These are phyloP conservation scores for Fusarium sp. DNA, from an alignment of 2,329 filamentous ascomycete genomes.

Conservation along the genomic window DNA sequence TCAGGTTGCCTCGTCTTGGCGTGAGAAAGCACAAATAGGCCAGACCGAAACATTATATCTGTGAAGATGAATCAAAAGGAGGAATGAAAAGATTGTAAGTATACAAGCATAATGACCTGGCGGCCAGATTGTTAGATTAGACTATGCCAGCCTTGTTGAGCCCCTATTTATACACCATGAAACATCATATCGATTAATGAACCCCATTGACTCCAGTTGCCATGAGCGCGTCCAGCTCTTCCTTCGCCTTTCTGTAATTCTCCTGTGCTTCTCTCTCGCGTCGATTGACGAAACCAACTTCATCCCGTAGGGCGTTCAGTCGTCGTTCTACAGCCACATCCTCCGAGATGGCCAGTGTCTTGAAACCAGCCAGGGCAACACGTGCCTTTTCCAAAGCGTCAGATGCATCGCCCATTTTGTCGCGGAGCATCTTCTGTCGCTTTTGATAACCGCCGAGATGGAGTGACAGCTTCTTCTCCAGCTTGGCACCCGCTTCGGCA, in stretches of 20 bases:
- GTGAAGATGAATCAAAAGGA: not conserved
- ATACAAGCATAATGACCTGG: slow-evolving; percentile 13
- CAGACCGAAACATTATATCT: not conserved
- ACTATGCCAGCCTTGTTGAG: slow-evolving; percentile 29
- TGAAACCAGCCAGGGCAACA: slow-evolving; percentile 78
- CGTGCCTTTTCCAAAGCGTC: slow-evolving; percentile 79
- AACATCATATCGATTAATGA: slow-evolving; percentile 46
- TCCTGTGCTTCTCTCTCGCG: slow-evolving; percentile 94
- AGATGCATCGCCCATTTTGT: slow-evolving; percentile 82
- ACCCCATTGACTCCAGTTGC: slow-evolving; percentile 51
- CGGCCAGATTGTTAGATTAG: slow-evolving; percentile 34
- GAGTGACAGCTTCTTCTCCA: slow-evolving; percentile 92
- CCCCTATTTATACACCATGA: slow-evolving; percentile 40
- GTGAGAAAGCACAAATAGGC: slow-evolving; percentile 48
- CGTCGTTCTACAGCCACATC: slow-evolving; percentile 78
- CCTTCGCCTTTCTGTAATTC: slow-evolving; percentile 78
- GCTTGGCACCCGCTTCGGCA: slow-evolving; percentile 84
- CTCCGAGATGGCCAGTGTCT: slow-evolving; percentile 81
- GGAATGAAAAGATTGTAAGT: not conserved
- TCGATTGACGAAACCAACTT: slow-evolving; percentile 82
- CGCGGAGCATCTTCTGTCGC: slow-evolving; percentile 80
- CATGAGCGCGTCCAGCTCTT: slow-evolving; percentile 76
- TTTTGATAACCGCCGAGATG: slow-evolving; percentile 92
- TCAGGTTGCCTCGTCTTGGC: slow-evolving; percentile 66
- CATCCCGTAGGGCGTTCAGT: slow-evolving; percentile 80